Conservation (phyloP, 78 protist genomes). For the Chrysochromulina tobinii region DNA sequence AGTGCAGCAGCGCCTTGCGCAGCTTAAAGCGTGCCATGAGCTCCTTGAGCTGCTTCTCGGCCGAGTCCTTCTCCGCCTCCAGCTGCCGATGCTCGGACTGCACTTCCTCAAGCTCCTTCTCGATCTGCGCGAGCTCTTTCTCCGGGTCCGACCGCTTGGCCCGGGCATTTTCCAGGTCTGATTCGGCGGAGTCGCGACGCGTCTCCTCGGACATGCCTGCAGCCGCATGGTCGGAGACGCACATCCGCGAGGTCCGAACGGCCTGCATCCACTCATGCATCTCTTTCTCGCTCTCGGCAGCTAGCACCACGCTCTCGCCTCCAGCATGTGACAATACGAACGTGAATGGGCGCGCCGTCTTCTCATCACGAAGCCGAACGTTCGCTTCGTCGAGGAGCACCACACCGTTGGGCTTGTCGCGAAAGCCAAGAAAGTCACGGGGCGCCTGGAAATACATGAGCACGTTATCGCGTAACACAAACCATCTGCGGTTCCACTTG, state of each 20-base stretch:
- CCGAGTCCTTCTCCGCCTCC: not conserved
- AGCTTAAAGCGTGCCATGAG: constrained; percentile 21
- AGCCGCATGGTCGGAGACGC: not conserved
- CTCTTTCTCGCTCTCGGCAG: not conserved
- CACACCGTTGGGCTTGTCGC: constrained; percentile 13
- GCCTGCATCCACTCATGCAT: constrained; percentile 24
- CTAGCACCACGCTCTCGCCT: constrained; percentile 12
- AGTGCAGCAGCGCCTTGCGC: constrained; percentile 29
- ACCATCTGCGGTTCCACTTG: constrained; percentile 13
- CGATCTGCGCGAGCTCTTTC: not conserved
- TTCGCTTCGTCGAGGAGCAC: constrained; percentile 14
- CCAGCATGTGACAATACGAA: no score
- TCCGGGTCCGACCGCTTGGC: not conserved
- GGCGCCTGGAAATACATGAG: constrained; percentile 12
- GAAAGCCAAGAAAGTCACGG: not conserved
- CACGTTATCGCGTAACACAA: constrained; percentile 13
- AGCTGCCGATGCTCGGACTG: not conserved
- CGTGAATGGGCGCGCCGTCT: no score
- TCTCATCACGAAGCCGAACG: not conserved
- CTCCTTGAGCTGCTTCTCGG: constrained; percentile 17
- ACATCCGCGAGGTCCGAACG: not conserved
- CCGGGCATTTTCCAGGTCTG: not conserved
- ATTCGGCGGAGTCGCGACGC: not conserved
- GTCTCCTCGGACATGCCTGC: not conserved
- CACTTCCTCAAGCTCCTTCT: not conserved